Evolutionary conservation across 1,139 yeast genomes (phyloP).

Genomic region (Saccharomyces hybrid): DNA sequence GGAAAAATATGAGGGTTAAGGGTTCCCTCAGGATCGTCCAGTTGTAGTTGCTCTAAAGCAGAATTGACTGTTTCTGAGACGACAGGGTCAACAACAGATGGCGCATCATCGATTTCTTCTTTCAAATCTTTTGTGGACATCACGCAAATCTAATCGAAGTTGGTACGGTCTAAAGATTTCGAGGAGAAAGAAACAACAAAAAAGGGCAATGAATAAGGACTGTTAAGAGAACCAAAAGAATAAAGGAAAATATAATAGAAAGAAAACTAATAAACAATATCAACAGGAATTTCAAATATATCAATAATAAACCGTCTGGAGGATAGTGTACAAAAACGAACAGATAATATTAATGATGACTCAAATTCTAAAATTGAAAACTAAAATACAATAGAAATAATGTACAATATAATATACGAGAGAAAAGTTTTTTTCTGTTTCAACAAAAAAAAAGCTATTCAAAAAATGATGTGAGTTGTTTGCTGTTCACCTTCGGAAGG

Average conservation of each 20-base stretch:
- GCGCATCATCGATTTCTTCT: not conserved
- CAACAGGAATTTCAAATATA: not conserved
- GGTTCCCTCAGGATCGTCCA: conserved; percentile 17
- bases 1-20: not conserved
- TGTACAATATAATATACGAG: not conserved
- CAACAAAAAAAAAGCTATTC: not conserved
- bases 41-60: conserved; percentile 29
- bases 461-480: not conserved
- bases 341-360: not conserved
- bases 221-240: not conserved
- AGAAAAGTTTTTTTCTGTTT: not conserved
- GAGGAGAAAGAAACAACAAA: not conserved
- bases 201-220: not conserved
- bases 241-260: not conserved
- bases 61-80: conserved; percentile 26
- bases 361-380: not conserved
- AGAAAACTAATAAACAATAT: not conserved
- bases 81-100: conserved; percentile 13
- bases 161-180: not conserved
- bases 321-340: not conserved
- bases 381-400: not conserved
- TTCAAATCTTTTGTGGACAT: not conserved
- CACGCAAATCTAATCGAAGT: not conserved
- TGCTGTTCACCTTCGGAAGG: not conserved
- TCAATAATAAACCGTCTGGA: not conserved